Percentiles rank a stretch among this genome's conserved stretches.
Evolutionary conservation across 208 protist species (phyloP).

Genomic region (Acanthamoeba healyi): DNA sequence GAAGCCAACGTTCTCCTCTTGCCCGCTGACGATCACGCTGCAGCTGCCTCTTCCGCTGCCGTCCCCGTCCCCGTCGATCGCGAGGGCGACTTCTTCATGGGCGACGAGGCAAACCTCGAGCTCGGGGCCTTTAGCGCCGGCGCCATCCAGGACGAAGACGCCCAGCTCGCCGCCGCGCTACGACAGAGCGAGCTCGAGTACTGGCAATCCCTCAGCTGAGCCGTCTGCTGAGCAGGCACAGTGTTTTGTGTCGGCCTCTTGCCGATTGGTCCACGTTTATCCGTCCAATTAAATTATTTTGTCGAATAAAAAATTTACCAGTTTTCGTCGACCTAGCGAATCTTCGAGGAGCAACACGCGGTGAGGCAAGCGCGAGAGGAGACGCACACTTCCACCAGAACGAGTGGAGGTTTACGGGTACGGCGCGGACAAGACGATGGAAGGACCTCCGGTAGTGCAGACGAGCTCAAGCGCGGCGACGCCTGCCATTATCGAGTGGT

Average conservation of each 20-base stretch:
- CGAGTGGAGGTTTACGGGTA: no score
- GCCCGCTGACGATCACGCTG: background rate
- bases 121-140: background rate
- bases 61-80: background rate
- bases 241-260: no score
- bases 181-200: conserved; percentile 49
- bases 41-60: no score
- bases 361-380: no score
- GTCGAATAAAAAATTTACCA: no score
- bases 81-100: conserved; percentile 9
- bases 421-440: background rate
- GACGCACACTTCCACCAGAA: no score
- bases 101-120: background rate
- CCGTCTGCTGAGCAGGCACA: no score
- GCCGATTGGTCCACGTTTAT: no score
- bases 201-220: conserved; percentile 17
- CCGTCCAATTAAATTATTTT: no score
- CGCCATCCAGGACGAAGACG: background rate
- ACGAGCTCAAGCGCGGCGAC: background rate
- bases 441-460: background rate
- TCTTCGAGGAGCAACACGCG: no score
- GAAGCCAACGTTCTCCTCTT: background rate
- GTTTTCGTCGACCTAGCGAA: no score
- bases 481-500: background rate
- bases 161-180: background rate